Evolutionary conservation across 2,329 filamentous ascomycete genomes (phyloP), one percentile per base, ranked within the genome.

Genomic region (Paradendryphiella salina): DNA sequence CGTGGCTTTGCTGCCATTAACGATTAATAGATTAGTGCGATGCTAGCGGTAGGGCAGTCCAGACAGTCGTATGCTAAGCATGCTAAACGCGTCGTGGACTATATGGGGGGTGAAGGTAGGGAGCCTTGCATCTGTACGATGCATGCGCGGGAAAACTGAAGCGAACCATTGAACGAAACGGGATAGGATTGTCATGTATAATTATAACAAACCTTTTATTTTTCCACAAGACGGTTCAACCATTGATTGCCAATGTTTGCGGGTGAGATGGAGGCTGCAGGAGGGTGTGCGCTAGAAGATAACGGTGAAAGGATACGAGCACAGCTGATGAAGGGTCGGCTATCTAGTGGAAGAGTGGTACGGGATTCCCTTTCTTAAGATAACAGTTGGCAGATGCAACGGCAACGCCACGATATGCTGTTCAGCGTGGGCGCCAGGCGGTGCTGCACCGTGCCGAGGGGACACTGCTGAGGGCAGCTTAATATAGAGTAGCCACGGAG

Each of bases 401-500:
- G 20, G 29, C 44, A 26, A 37, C 26, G 46, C 46, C 32, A 49
- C 39, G 14, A 39, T 42, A 37, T 36, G 46, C 46, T 47, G 50
- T 43, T 39, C 36, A 38, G 17, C 26, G 31, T 21, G 42, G 28
- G 46, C 47, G 43, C 37, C 44, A 45, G 39, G 46, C 49, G 47
- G 41, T 9, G 32, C 37, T 60, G 60, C 51, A 60, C 58, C 50
- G 53, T 57, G 44, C 56, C 56, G 56, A 57, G 48, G 56, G 34
- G 14, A 61, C 53, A 42, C 36, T 55, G 50, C 42, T 45, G 33
- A 37, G 39, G 37, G 52, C 36, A 46, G 55, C 61, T 65, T 58
- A 61, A 64, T 66, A 52, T 57, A 64, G 63, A 61, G 61, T 54
- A 56, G 61, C 61, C 45, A 57, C 18, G n/a, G 14, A 41, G 46